Base-by-base conservation (phyloP, 805 yeast genomes). In the Saturnispora saitoi region DNA sequence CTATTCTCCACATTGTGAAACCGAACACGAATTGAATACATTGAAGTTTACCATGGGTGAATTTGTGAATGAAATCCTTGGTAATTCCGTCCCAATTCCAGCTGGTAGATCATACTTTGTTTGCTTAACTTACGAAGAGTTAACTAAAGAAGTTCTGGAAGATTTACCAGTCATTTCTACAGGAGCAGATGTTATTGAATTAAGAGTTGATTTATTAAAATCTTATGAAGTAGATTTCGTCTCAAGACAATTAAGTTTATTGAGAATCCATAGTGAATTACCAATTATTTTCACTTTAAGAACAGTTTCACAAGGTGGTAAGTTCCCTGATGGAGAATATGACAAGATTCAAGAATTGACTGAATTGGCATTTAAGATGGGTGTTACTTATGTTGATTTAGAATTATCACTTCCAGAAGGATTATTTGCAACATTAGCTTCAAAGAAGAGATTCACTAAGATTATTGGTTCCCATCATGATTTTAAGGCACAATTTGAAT, bases 381-480 rank as follows among this genome's bases (percentile, higher is more conserved):
- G 95, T 45, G 80, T 88, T 51, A 91, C 83, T 52, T 89, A 70
- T 59, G 75, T 90, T 56, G 96, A 90, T 57, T 66, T 91, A 47
- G 95, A 89, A 63, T 72, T 90, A 50, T 73, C 86, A 6, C 73
- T 78, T 58, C 84, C 95, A 7, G 73, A 69, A 39, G 72, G 69
- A 4, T 61, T 85, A 17, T 69, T 78, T 50, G 75, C 74, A 46
- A 67, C 72, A 17, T 65, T 87, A 14, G 67, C 78, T 40, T 69
- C 72, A 20, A 68, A 66, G 40, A 80, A 78, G 58, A 76, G 78
- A 3, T 74, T 70, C 62, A 81, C 95, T 14, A 77, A 77, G 59
- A 69, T 91, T 32, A 85, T 91, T 63, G 93, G 88, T 12, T 84
- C 96, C 1, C 85, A 83, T 57, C 95, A 86, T 59, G 95, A 87